Conservation (phyloP, 148 eudicot species). For the Tetragonia tetragonoides region DNA sequence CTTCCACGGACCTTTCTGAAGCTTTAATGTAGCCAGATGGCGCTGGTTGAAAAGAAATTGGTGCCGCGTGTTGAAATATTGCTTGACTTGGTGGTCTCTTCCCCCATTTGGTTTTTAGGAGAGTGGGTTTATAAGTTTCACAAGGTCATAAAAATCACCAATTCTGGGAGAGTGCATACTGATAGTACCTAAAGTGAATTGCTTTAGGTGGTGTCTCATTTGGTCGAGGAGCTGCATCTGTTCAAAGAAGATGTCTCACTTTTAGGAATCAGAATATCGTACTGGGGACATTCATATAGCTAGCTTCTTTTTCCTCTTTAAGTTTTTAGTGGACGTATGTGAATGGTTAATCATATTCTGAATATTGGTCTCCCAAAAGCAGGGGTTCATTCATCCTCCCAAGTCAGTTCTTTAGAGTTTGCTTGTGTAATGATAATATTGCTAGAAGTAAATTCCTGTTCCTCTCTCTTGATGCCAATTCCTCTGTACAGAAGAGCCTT, state of each 20-base stretch:
- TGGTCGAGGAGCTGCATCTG: neutral
- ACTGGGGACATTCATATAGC: neutral
- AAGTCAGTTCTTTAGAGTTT: neutral
- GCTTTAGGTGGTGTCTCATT: neutral
- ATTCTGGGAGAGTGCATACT: constrained; percentile 1
- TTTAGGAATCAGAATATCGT: neutral
- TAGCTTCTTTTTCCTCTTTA: neutral
- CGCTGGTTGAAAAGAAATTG: constrained; percentile 14
- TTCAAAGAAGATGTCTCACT: neutral
- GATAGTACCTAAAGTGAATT: neutral
- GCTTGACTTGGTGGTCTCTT: constrained; percentile 2
- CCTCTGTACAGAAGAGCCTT: too few relatives aligned
- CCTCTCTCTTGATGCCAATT: too few relatives aligned
- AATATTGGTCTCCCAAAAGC: neutral
- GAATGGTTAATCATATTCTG: neutral
- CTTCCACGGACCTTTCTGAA: constrained; percentile 12
- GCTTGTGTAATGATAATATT: neutral
- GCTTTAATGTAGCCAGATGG: constrained; percentile 19
- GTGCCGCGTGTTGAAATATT: constrained; percentile 12
- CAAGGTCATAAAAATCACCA: constrained; percentile 12
- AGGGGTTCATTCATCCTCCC: neutral
- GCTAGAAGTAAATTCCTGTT: neutral
- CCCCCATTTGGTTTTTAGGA: constrained; percentile 22
- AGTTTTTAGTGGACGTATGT: neutral
- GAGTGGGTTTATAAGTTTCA: constrained; percentile 20